phyloP scores from a whole-genome alignment of 331 rosid species.

The Acacia concinna region DNA sequence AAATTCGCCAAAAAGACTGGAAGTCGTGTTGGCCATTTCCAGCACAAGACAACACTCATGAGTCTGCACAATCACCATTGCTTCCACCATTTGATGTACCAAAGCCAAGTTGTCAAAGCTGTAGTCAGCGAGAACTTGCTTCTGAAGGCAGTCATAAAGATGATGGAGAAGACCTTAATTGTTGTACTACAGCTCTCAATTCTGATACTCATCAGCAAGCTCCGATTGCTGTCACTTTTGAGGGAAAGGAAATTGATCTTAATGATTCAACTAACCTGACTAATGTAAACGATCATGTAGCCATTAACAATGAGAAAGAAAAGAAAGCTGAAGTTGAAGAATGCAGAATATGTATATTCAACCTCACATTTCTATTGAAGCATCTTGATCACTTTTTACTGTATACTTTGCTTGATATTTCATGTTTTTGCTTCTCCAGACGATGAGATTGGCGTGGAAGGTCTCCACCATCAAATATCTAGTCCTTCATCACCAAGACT shows the following conservation, averaged over 20 bases:
- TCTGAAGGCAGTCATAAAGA: conserved; percentile 38
- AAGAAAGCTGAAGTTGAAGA: conserved; percentile 43
- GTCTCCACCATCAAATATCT: conserved; percentile 36
- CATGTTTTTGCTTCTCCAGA: conserved; percentile 40
- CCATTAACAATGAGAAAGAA: conserved; percentile 50
- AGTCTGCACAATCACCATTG: conserved; percentile 46
- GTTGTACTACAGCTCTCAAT: conserved; percentile 36
- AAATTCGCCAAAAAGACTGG: conserved; percentile 76
- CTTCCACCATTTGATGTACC: conserved; percentile 66
- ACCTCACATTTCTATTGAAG: conserved; percentile 23
- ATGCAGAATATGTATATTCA: conserved; percentile 49
- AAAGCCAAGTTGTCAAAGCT: conserved; percentile 54
- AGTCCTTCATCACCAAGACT: conserved; percentile 29
- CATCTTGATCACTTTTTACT: conserved; percentile 23
- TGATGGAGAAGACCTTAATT: conserved; percentile 26
- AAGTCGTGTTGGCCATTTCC: conserved; percentile 83
- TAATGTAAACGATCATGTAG: conserved; percentile 37
- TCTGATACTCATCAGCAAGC: conserved; percentile 47
- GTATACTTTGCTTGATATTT: conserved; percentile 28
- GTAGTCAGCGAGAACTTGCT: conserved; percentile 48
- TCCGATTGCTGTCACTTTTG: conserved; percentile 40
- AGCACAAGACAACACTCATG: conserved; percentile 37
- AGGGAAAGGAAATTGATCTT: conserved; percentile 51
- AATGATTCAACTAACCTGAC: conserved; percentile 38
- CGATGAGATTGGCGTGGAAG: conserved; percentile 44